Conservation (phyloP, 352 stramenopile species). For the Phytopythium delawarense region DNA sequence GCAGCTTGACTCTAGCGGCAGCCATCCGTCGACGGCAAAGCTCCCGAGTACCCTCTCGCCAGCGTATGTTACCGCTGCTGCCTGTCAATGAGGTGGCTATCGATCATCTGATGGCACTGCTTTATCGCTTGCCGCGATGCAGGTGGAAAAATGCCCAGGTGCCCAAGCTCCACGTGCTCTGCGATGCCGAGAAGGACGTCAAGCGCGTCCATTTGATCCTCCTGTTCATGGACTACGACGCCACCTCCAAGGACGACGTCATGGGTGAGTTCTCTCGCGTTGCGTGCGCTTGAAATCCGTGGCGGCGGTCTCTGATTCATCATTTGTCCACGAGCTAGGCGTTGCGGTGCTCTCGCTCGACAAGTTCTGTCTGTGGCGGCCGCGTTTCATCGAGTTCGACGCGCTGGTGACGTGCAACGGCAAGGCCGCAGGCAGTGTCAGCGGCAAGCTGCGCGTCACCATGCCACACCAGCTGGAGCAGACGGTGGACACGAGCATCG, state of each 20-base stretch:
- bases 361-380: conserved; percentile 35
- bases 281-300: not conserved
- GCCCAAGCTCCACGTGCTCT: conserved; percentile 54
- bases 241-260: conserved; percentile 62
- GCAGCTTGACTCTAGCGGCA: conserved; percentile 39
- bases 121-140: not conserved
- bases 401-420: conserved; percentile 40
- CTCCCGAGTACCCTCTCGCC: conserved; percentile 67
- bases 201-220: conserved; percentile 66
- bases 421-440: conserved; percentile 45
- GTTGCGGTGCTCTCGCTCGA: conserved; percentile 57
- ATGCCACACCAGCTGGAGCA: conserved; percentile 43
- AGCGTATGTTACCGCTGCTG: conserved; percentile 23
- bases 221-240: conserved; percentile 81
- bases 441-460: conserved; percentile 52
- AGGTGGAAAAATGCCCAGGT: conserved; percentile 68
- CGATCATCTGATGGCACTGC: not conserved
- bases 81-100: not conserved
- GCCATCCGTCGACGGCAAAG: conserved; percentile 48
- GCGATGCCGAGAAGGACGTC: conserved; percentile 45
- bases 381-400: conserved; percentile 58
- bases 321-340: conserved; percentile 12
- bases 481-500: conserved; percentile 12
- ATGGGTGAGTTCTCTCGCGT: conserved; percentile 30
- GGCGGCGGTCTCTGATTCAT: not conserved